Evolutionary conservation across 768 basidiomycete genomes (phyloP).

Genomic region (Pleurotus ostreatus): DNA sequence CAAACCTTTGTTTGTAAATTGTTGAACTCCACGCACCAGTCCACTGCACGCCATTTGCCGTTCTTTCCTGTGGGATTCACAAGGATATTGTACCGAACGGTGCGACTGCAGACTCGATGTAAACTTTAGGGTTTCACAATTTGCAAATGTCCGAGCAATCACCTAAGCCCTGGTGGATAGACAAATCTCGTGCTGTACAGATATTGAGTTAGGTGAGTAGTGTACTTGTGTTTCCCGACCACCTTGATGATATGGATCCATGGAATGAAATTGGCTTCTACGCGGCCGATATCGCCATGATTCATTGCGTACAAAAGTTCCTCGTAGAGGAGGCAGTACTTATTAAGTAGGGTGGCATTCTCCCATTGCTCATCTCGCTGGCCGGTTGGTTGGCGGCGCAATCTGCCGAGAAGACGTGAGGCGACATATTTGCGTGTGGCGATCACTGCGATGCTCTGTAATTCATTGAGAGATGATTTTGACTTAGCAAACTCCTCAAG

Average conservation of each 20-base stretch:
- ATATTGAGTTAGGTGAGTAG: slow-evolving; percentile 18
- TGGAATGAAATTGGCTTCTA: slow-evolving; percentile 20
- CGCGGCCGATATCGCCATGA: slow-evolving; percentile 26
- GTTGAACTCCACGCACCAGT: slow-evolving; percentile 23
- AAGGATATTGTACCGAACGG: slow-evolving; percentile 19
- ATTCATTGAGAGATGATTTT: slow-evolving; percentile 16
- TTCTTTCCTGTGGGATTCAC: slow-evolving; percentile 19
- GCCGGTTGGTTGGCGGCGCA: not conserved
- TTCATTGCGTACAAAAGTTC: slow-evolving; percentile 25
- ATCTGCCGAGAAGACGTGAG: not conserved
- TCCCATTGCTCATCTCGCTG: slow-evolving; percentile 18
- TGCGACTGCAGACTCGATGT: slow-evolving; percentile 6
- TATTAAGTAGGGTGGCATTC: slow-evolving; percentile 17
- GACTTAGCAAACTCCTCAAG: slow-evolving; percentile 18
- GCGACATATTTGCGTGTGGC: slow-evolving; percentile 14
- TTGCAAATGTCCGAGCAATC: not conserved
- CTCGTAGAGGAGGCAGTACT: slow-evolving; percentile 25
- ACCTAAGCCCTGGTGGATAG: slow-evolving; percentile 15
- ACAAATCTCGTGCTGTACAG: slow-evolving; percentile 16
- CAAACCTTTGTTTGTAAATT: slow-evolving; percentile 27
- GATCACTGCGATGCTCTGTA: slow-evolving; percentile 12
- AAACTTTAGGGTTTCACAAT: not conserved
- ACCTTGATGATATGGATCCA: slow-evolving; percentile 27
- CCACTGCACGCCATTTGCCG: slow-evolving; percentile 18
- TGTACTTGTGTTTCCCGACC: slow-evolving; percentile 25